phyloP scores from a whole-genome alignment of 305 asterid species.

The Fraxinus greggii region DNA sequence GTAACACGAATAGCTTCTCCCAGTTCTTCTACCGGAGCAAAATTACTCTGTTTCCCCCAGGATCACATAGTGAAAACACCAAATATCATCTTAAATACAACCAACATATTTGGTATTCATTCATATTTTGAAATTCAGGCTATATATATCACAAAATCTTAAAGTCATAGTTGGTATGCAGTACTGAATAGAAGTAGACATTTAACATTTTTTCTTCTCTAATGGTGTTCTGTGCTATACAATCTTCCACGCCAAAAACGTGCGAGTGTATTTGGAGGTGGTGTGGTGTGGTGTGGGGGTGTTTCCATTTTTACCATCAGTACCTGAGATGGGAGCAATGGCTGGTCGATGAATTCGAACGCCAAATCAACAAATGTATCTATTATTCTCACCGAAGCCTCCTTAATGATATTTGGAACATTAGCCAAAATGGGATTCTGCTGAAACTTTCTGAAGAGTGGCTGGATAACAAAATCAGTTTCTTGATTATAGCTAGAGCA shows the following conservation, averaged over 20 bases:
- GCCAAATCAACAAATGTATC: slow-evolving; percentile 45
- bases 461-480: slow-evolving; percentile 14
- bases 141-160: not conserved
- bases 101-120: not conserved
- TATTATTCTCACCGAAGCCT: slow-evolving; percentile 27
- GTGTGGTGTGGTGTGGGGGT: not conserved
- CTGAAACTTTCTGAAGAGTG: slow-evolving; percentile 26
- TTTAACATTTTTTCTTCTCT: not conserved
- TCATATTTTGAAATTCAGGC: no score
- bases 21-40: slow-evolving; percentile 54
- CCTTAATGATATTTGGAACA: slow-evolving; percentile 26
- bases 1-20: slow-evolving; percentile 33
- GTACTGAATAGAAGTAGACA: not conserved
- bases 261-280: not conserved
- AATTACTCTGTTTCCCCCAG: slow-evolving; percentile 36
- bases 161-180: not conserved
- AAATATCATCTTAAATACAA: not conserved
- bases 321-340: slow-evolving; percentile 55
- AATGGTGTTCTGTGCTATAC: not conserved
- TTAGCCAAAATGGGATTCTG: slow-evolving; percentile 12
- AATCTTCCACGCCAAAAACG: not conserved
- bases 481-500: not conserved
- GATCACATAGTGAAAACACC: not conserved
- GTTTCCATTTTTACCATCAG: not conserved
- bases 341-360: slow-evolving; percentile 48